These are phyloP conservation scores for Coprinopsis strossmayeri DNA, from an alignment of 768 basidiomycete species.

Conservation along the genomic window DNA sequence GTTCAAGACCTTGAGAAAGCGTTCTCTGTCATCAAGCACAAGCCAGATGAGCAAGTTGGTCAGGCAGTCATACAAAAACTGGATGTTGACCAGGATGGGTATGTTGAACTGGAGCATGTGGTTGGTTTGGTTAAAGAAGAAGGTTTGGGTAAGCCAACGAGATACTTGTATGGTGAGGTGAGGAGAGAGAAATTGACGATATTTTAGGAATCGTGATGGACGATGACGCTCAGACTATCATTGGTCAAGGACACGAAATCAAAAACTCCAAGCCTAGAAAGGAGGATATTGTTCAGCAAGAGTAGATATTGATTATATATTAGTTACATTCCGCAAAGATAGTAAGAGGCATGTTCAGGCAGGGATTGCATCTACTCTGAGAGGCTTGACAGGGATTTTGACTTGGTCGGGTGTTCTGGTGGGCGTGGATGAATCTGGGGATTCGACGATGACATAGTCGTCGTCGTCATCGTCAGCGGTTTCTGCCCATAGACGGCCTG, in stretches of 20 bases:
- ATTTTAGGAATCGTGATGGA: constrained; percentile 70
- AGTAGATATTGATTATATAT: constrained; percentile 4
- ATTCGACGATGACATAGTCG: constrained; percentile 23
- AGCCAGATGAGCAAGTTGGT: constrained; percentile 84
- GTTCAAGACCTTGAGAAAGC: constrained; percentile 87
- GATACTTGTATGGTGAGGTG: neutral
- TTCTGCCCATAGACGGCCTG: constrained; percentile 82
- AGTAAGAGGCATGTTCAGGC: too few relatives aligned
- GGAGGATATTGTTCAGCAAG: constrained; percentile 89
- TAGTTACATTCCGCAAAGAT: neutral
- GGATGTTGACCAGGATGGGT: constrained; percentile 94
- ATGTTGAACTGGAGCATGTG: constrained; percentile 92
- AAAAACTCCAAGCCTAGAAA: constrained; percentile 81
- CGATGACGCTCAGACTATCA: constrained; percentile 75
- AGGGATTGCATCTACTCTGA: neutral
- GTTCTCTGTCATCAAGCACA: constrained; percentile 88
- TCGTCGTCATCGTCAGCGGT: constrained; percentile 61
- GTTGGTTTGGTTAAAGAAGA: constrained; percentile 84
- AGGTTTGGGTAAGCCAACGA: constrained; percentile 54
- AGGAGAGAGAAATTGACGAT: constrained; percentile 8
- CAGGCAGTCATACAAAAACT: constrained; percentile 86
- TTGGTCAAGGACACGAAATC: constrained; percentile 80
- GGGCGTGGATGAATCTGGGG: neutral
- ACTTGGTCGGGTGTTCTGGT: constrained; percentile 2
- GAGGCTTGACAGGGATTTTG: constrained; percentile 1